Evolutionary conservation across 176 grass and related monocot genomes (phyloP), one percentile per base, ranked within the genome.

Genomic region (Triticum turgidum): DNA sequence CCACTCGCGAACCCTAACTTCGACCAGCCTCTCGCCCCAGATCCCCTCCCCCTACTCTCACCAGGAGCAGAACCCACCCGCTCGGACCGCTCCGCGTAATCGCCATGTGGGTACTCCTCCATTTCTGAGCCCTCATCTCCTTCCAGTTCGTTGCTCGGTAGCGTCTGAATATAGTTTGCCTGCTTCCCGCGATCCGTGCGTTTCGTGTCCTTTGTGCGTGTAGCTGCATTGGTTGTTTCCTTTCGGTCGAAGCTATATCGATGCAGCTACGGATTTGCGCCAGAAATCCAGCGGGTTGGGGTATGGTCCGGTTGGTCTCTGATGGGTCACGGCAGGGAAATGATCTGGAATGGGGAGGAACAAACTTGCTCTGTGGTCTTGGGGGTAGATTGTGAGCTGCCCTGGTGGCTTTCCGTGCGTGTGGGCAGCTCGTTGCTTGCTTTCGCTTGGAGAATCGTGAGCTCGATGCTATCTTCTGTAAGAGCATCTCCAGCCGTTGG

Each of bases 81-180:
- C 17, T 21, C 80, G 49, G 80, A 83, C 61, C 73, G 1, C 13
- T 15, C 47, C 73, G 2, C 20, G n/a, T 63, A 68, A 21, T 24
- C 74, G 10, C 76, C 81, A 89, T 89, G 87, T 89, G 87, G 15
- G 87, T 79, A 5, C 65, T 39, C 37, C 13, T 66, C 13, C 29
- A 61, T 18, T 20, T 20, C 65, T 1, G 15, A 39, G 54, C 32
- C 39, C 21, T 65, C 64, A 27, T 27, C 30, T 37, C 49, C 73
- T 62, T 21, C 13, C 44, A 0, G 6, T 21, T 20, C 4, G 64
- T 11, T 84, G 20, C 10, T 20, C 22, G 21, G 74, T 64, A 30
- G 39, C 81, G 15, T 65, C 66, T 51, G 67, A 24, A 74, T 89
- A 82, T 54, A 5, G 75, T 4, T 59, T 1, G 47, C 37, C 65